Conservation (phyloP, 371 early-diverging fungal species). For the Mucor ambiguus region DNA sequence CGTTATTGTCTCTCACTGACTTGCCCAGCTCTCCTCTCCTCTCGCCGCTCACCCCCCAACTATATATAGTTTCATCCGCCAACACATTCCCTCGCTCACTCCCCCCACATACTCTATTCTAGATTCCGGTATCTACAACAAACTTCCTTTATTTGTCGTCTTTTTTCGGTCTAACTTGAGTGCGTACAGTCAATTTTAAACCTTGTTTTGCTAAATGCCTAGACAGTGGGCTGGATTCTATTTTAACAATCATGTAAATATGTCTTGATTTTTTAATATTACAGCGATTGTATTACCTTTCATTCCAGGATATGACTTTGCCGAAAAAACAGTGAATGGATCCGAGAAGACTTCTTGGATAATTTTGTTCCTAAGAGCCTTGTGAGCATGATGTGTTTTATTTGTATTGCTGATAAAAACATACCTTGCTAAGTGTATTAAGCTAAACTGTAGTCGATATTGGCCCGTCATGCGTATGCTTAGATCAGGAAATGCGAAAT, state of each 20-base stretch:
- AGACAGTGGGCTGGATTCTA: constrained; percentile 67
- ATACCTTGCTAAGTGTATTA: constrained; percentile 37
- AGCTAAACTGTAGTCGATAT: constrained; percentile 48
- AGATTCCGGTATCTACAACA: neutral
- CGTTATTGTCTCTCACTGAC: constrained; percentile 1
- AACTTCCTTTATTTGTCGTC: constrained; percentile 5
- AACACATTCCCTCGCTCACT: neutral
- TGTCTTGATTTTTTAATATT: neutral
- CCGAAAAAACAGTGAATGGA: constrained; percentile 52
- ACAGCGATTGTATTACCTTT: constrained; percentile 41
- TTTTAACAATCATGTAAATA: neutral
- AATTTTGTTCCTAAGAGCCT: constrained; percentile 15
- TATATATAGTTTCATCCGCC: neutral
- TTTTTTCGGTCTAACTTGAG: constrained; percentile 26
- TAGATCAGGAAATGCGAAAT: constrained; percentile 56
- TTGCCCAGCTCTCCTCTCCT: neutral
- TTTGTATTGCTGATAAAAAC: neutral
- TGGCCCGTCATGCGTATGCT: constrained; percentile 47
- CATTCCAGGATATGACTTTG: constrained; percentile 69
- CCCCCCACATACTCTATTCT: neutral
- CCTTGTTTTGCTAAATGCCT: constrained; percentile 70
- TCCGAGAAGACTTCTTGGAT: constrained; percentile 43
- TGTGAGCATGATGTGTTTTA: neutral
- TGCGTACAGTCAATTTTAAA: constrained; percentile 66
- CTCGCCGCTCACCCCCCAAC: neutral